These are phyloP conservation scores for Lepiota subincarnata DNA, from an alignment of 768 basidiomycete species.

Conservation along the genomic window DNA sequence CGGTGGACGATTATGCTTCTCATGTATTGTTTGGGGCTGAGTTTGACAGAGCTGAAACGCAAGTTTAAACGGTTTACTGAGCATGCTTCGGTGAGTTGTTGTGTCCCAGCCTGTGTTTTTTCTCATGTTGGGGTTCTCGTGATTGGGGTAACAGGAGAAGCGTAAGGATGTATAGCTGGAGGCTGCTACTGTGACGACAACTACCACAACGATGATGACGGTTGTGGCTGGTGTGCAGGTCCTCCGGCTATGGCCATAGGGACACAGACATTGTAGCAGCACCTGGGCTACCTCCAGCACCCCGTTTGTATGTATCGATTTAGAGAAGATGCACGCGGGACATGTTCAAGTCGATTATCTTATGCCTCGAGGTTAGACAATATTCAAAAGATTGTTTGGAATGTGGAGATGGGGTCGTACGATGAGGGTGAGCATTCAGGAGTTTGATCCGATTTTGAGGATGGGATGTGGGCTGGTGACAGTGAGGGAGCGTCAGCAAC, in stretches of 20 bases:
- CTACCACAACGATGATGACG: slow-evolving; percentile 21
- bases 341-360: slow-evolving; percentile 84
- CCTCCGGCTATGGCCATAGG: slow-evolving; percentile 26
- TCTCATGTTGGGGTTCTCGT: not conserved
- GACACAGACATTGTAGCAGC: not conserved
- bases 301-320: slow-evolving; percentile 75
- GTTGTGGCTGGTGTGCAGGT: slow-evolving; percentile 19
- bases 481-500: slow-evolving; percentile 61
- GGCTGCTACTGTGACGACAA: slow-evolving; percentile 16
- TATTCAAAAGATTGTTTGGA: slow-evolving; percentile 76
- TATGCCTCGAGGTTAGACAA: slow-evolving; percentile 80
- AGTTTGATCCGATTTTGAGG: slow-evolving; percentile 75
- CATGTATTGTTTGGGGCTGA: slow-evolving; percentile 86
- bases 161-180: slow-evolving; percentile 49
- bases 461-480: slow-evolving; percentile 90
- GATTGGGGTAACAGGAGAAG: slow-evolving; percentile 54
- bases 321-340: slow-evolving; percentile 88
- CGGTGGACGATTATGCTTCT: slow-evolving; percentile 72
- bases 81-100: slow-evolving; percentile 57
- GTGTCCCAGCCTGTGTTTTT: not conserved
- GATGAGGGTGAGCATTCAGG: slow-evolving; percentile 86
- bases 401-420: slow-evolving; percentile 50
- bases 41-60: slow-evolving; percentile 84
- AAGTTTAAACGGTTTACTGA: slow-evolving; percentile 91
- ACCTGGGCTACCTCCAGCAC: slow-evolving; percentile 27